Evolutionary conservation across 495 filamentous ascomycete genomes (phyloP).

Genomic region (Bathelium albidoporum): DNA sequence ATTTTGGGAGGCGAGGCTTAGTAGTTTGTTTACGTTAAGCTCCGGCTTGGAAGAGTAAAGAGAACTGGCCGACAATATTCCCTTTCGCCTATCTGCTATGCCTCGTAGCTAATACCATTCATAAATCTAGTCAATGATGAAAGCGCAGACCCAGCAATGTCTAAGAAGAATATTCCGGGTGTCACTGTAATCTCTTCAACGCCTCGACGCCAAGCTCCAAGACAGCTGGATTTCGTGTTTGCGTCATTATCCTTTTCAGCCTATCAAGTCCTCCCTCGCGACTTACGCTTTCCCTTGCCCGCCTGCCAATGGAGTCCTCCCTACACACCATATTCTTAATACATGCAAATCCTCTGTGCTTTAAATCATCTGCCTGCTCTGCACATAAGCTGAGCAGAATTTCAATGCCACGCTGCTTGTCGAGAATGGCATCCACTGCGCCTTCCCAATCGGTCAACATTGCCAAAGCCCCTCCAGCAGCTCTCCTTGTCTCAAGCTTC

Average conservation of each 20-base stretch:
- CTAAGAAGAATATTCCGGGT: not conserved
- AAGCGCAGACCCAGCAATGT: too few relatives aligned
- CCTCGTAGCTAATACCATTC: too few relatives aligned
- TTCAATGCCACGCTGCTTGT: constrained; percentile 56
- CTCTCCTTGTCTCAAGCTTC: constrained; percentile 65
- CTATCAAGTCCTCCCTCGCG: constrained; percentile 27
- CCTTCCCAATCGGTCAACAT: constrained; percentile 68
- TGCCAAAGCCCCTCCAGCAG: constrained; percentile 81
- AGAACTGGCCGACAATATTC: too few relatives aligned
- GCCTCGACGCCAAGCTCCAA: not conserved
- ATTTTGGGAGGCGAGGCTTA: too few relatives aligned
- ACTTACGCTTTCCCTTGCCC: constrained; percentile 34
- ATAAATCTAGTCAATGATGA: too few relatives aligned
- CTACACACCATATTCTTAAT: constrained; percentile 51
- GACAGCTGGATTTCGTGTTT: not conserved
- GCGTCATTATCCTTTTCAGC: constrained; percentile 11
- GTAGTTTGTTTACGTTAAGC: too few relatives aligned
- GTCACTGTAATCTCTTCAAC: not conserved
- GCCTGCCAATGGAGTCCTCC: constrained; percentile 41
- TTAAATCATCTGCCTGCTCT: constrained; percentile 64
- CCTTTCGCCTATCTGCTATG: too few relatives aligned
- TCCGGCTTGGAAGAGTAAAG: too few relatives aligned
- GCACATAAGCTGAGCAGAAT: constrained; percentile 62
- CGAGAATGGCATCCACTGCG: constrained; percentile 57
- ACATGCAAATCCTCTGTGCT: constrained; percentile 69